These are phyloP conservation scores for Triticum turgidum DNA, from an alignment of 176 grass and related monocot species.

Conservation along the genomic window DNA sequence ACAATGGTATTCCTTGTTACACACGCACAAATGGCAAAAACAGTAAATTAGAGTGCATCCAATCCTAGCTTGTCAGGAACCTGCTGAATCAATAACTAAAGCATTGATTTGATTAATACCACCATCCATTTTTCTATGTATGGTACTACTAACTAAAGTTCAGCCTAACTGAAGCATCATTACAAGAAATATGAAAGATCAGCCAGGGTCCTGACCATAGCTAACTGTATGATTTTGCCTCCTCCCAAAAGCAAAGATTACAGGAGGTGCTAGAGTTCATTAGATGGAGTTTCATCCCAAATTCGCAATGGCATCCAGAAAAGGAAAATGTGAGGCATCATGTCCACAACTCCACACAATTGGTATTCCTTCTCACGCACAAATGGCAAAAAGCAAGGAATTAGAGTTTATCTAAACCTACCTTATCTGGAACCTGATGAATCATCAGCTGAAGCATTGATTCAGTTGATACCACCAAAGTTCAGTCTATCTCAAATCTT, in stretches of 20 bases:
- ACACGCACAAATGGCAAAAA: neutral
- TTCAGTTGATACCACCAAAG: neutral
- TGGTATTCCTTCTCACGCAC: neutral
- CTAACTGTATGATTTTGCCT: neutral
- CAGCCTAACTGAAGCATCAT: too few relatives aligned
- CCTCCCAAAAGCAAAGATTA: conserved; percentile 30
- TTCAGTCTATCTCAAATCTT: neutral
- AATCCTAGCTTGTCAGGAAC: neutral
- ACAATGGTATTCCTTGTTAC: neutral
- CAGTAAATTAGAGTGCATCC: neutral
- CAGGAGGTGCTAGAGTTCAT: neutral
- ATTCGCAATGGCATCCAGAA: too few relatives aligned
- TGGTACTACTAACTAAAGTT: too few relatives aligned
- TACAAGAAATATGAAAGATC: too few relatives aligned
- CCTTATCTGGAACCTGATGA: neutral
- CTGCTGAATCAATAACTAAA: neutral
- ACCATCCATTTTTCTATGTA: too few relatives aligned
- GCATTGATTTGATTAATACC: too few relatives aligned
- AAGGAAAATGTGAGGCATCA: neutral
- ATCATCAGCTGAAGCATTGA: neutral
- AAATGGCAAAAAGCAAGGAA: neutral
- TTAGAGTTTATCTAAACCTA: neutral
- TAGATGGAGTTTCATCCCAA: neutral
- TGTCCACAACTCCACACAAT: neutral
- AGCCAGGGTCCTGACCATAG: too few relatives aligned